Base-by-base conservation (phyloP, 208 protist species). In the Trypanosoma caninum region DNA sequence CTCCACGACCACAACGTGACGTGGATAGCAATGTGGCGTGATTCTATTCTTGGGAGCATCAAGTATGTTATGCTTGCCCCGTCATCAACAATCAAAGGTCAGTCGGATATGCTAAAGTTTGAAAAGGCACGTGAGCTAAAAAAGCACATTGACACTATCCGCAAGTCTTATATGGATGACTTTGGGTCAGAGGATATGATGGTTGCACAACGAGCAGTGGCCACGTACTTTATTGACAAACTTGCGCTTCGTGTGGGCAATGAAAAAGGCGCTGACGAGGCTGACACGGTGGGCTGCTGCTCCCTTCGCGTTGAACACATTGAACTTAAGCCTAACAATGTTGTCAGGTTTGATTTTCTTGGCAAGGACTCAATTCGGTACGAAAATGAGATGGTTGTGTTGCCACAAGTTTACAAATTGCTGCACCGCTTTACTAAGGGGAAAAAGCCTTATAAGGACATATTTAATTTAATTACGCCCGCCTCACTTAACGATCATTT, bases 351-450 rank as follows among this genome's bases (percentile, higher is more conserved):
- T 72, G 97, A 99, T 76, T 99, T 99, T 66, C 82, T 99, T 13
- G 98, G 98, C 48, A 99, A 99, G 76, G 98, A 99, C 72, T 99
- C 96, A 0, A 99, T 99, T 46, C 85, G 96, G 20, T 98, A 98
- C 65, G 57, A 86, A 59, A 98, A 97, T 87, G 82, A 90, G 45
- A 91, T 98, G 35, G 48, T 81, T 11, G 94, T 99, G 28, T 64
- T 91, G 25, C 76, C 86, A 10, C 62, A 88, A 35, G 97, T 99
- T 37, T 97, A 97, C 79, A 82, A 86, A 42, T 85, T 97, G 34
- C 75, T 99, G 16, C 51, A 67, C 22, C 40, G 79, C 11, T 99
- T 99, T 66, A 83, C 66, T 23, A 77, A 82, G 35, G 72, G 80
- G 11, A 97, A 97, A 76, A 61, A 69, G 20, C 92, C 91, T 23